Evolutionary conservation across 1,284 basidiomycete genomes (phyloP).

Genomic region (Cystobasidium slooffiae): DNA sequence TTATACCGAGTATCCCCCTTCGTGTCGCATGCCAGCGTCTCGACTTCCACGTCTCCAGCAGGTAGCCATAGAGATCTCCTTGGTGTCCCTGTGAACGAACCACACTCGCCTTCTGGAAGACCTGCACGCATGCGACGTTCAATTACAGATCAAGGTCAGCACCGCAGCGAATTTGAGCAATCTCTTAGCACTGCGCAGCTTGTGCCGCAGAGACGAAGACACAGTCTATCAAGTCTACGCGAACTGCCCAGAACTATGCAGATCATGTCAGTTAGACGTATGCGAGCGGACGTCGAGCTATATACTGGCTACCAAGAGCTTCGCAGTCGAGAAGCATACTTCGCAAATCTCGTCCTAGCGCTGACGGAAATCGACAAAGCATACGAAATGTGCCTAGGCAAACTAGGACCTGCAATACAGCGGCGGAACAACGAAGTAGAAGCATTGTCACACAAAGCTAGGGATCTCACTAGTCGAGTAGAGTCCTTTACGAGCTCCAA

Average conservation of each 20-base stretch:
- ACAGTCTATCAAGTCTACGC: conserved; percentile 24
- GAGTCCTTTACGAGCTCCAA: conserved; percentile 24
- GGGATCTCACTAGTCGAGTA: conserved; percentile 8
- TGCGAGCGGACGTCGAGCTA: conserved; percentile 35
- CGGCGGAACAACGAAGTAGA: conserved; percentile 10
- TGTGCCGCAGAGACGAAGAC: background rate
- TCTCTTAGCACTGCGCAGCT: background rate
- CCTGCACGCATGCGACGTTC: conserved; percentile 21
- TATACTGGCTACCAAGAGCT: conserved; percentile 14
- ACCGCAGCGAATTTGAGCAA: background rate
- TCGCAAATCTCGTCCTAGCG: conserved; percentile 29
- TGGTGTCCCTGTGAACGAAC: background rate
- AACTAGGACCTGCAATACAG: conserved; percentile 19
- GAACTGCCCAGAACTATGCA: conserved; percentile 15
- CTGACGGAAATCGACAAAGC: conserved; percentile 26
- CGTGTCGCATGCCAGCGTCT: background rate
- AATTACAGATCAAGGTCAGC: conserved; percentile 16
- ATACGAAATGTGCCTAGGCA: conserved; percentile 19
- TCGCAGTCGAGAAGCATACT: conserved; percentile 6
- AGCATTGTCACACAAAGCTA: conserved; percentile 8
- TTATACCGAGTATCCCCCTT: conserved; percentile 9
- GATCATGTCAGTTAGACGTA: conserved; percentile 22
- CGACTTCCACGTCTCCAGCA: background rate
- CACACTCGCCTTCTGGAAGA: conserved; percentile 13
- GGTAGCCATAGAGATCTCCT: background rate